Conservation (phyloP, 2,329 filamentous ascomycete species). For the Talaromyces pinophilus region DNA sequence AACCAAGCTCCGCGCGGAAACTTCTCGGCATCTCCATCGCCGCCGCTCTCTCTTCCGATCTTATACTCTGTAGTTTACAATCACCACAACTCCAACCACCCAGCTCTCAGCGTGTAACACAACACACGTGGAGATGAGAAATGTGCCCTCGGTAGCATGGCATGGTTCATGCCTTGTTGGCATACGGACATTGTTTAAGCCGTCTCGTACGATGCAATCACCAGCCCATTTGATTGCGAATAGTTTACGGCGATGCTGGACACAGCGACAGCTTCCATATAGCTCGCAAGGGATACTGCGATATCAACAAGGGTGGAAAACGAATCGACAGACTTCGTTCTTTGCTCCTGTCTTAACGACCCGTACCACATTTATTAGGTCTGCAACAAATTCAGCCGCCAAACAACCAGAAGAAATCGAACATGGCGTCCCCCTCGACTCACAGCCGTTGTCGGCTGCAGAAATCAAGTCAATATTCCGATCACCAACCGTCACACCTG, state of each 20-base stretch:
- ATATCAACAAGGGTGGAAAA: constrained; percentile 11
- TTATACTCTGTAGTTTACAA: neutral
- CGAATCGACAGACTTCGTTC: no score
- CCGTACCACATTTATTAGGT: constrained; percentile 7
- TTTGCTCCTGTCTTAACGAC: neutral
- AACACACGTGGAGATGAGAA: constrained; percentile 41
- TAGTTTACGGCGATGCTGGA: constrained; percentile 10
- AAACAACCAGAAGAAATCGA: constrained; percentile 23
- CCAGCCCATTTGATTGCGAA: constrained; percentile 21
- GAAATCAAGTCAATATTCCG: constrained; percentile 43
- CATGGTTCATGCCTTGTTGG: constrained; percentile 41
- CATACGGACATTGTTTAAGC: constrained; percentile 31
- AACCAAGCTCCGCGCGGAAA: constrained; percentile 13
- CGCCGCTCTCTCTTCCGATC: constrained; percentile 9
- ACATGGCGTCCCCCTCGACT: constrained; percentile 33
- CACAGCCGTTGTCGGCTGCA: constrained; percentile 35
- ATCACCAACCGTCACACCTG: constrained; percentile 30
- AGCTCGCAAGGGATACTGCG: neutral
- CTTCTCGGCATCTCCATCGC: constrained; percentile 6
- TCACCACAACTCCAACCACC: neutral
- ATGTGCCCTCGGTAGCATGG: constrained; percentile 46
- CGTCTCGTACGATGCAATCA: constrained; percentile 20
- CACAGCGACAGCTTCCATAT: constrained; percentile 16
- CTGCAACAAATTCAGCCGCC: constrained; percentile 16
- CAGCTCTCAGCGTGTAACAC: constrained; percentile 13